Base-by-base conservation (phyloP, 139 green algal species). In the Marvania coccoides region DNA sequence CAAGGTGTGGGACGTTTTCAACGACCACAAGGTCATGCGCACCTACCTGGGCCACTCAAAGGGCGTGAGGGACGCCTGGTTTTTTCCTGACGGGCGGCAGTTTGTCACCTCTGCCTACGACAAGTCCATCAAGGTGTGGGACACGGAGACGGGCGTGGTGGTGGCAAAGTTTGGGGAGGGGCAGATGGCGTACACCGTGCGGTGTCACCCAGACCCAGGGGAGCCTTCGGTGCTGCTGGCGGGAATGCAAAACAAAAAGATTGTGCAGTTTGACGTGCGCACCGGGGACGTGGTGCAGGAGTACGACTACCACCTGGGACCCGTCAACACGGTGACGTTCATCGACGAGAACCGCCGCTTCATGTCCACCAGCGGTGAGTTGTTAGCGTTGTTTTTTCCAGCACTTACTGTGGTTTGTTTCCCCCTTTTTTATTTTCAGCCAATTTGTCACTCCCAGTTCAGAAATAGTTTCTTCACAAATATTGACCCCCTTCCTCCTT, bases 301-400 rank as follows among this genome's bases (percentile, higher is more conserved):
- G 77, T 98, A 98, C 81, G 90, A 97, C 77, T 95, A 98, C 75
- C 94, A 99, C 70, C 61, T 98, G 71, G 92, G 81, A 0, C 80
- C 91, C 0, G 92, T 99, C 53, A 99, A 99, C 85, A 94, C 89
- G 0, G 88, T 99, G 33, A 97, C 92, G 19, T 99, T 98, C 66
- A 81, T 97, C 29, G 94, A 99, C 72, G 89, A 94, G 35, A 83
- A 81, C 26, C 70, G 83, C 19, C 81, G 83, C 33, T 96, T 96
- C 65, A 86, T 95, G 13, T 86, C 85, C 35, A 92, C 88, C 9
- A 87, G 73, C 30, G 88, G 61, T 71, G 47, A 2, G 47, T 13
- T 56, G 33, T 47, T 59, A 28, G 45, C 14, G 23, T 14, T 65
- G 7, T 26, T 46, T 40, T 28, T 58, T 65, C 29, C 6, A 51